These are phyloP conservation scores for Cyphellophora attinorum DNA, from an alignment of 2,329 filamentous ascomycete species.

Conservation along the genomic window DNA sequence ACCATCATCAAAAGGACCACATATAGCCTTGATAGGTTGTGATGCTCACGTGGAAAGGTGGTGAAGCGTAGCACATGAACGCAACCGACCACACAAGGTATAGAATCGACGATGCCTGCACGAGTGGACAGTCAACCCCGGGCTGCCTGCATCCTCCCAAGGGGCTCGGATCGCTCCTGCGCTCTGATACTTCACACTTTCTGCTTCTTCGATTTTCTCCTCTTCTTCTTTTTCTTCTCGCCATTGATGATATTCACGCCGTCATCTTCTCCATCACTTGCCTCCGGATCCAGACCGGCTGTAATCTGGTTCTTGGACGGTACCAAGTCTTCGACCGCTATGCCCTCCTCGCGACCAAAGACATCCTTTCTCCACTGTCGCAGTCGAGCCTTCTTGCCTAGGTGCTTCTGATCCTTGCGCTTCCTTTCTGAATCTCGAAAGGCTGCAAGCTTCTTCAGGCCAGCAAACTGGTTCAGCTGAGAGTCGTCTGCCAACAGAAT, in stretches of 20 bases:
- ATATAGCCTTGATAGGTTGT: too few species aligned
- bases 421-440: slow-evolving; percentile 89
- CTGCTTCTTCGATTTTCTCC: slow-evolving; percentile 30
- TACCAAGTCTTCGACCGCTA: slow-evolving; percentile 10
- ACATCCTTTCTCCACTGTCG: slow-evolving; percentile 72
- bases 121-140: too few species aligned
- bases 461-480: slow-evolving; percentile 79
- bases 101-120: too few species aligned
- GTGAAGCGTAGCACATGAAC: too few species aligned
- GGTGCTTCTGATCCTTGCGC: slow-evolving; percentile 71
- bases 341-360: slow-evolving; percentile 52
- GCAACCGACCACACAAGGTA: too few species aligned
- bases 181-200: too few species aligned
- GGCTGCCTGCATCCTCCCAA: too few species aligned
- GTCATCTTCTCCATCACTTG: slow-evolving; percentile 18
- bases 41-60: too few species aligned
- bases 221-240: slow-evolving; percentile 33
- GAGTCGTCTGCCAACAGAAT: slow-evolving; percentile 84
- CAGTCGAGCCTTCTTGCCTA: slow-evolving; percentile 87
- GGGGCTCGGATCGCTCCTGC: too few species aligned
- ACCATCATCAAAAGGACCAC: too few species aligned
- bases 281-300: slow-evolving; percentile 1
- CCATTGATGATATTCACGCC: slow-evolving; percentile 33
- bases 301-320: neutral
- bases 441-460: slow-evolving; percentile 86